Evolutionary conservation across 257 asterid species (phyloP), one percentile per base, ranked within the genome.

Genomic region (Fraxinus anomala): DNA sequence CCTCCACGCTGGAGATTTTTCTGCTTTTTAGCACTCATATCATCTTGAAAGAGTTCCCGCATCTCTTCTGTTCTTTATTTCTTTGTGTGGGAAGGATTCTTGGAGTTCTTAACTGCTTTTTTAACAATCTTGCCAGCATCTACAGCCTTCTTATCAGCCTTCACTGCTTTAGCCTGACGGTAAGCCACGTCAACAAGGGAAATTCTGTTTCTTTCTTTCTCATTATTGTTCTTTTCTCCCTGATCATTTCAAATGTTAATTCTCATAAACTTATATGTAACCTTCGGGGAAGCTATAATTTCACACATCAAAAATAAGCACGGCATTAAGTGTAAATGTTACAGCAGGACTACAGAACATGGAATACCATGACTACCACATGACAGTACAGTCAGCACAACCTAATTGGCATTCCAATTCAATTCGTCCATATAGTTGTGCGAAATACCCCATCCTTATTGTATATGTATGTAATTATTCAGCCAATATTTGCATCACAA

Each of bases 111-210:
- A 10, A 80, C 88, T 0, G 85, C 56, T 81, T 89, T 93, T 74
- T 84, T 90, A 4, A 88, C 87, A 77, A 91, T 76, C 87, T 89
- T 96, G 80, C 99, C 99, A 66, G 96, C 87, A 67, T 96, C 92
- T 65, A 89, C 90, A 78, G 99, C 99, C 90, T 79, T 96, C 65
- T 84, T 88, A 24, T 89, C 91, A 81, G 97, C 96, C 90, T 96
- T 96, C 77, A 86, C 99, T 73, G 97, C 97, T 85, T 93, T 96
- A 56, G 99, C 98, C 65, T 96, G 88, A 77, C 97, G 81, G 81
- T 91, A 89, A 24, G 95, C 99, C 79, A 96, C 89, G 76, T 93
- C 98, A 81, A 96, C 98, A 30, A 93, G 88, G 47, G 94, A 77
- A 51, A 93, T 88, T 80, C 97, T 97, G 10, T 76, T 78, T 67